Evolutionary conservation across 2,329 filamentous ascomycete species (phyloP).

Genomic region (Helminthosporium solani): DNA sequence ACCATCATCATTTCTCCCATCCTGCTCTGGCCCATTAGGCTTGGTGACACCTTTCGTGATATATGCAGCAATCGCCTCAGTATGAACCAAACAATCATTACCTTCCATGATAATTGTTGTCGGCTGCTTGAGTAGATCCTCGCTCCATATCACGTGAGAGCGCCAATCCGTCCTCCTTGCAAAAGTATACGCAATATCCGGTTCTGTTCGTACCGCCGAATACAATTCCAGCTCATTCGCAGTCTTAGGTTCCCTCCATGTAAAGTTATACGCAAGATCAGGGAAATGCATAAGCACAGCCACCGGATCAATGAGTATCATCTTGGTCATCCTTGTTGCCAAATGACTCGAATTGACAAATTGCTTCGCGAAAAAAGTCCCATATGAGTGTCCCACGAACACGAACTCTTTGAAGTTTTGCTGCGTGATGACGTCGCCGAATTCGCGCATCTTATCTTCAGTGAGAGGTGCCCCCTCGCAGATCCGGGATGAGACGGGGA

Average conservation of each 20-base stretch:
- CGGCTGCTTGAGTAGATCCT: slow-evolving; percentile 52
- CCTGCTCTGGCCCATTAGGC: neutral
- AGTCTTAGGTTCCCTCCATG: slow-evolving; percentile 11
- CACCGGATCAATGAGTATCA: slow-evolving; percentile 60
- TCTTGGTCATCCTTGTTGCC: slow-evolving; percentile 45
- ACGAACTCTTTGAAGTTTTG: slow-evolving; percentile 59
- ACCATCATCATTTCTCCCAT: neutral
- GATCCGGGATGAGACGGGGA: slow-evolving; percentile 62
- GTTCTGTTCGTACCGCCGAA: slow-evolving; percentile 67
- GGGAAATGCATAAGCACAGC: slow-evolving; percentile 65
- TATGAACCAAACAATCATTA: slow-evolving; percentile 63
- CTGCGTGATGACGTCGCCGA: slow-evolving; percentile 55
- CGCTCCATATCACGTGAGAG: slow-evolving; percentile 66
- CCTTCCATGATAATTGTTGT: slow-evolving; percentile 60
- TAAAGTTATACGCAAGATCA: slow-evolving; percentile 67
- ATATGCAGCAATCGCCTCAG: slow-evolving; percentile 56
- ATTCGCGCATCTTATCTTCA: slow-evolving; percentile 54
- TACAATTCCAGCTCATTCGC: slow-evolving; percentile 67
- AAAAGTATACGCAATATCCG: slow-evolving; percentile 63
- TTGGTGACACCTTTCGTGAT: slow-evolving; percentile 36
- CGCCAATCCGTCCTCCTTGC: slow-evolving; percentile 67
- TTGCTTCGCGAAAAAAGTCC: slow-evolving; percentile 60
- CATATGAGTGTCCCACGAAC: slow-evolving; percentile 60
- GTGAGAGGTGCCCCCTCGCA: slow-evolving; percentile 53
- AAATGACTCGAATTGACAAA: slow-evolving; percentile 54